Percentiles rank a stretch among this genome's conserved stretches.
Conservation (phyloP, 768 basidiomycete genomes). For the Boletus vinaceobasis region DNA sequence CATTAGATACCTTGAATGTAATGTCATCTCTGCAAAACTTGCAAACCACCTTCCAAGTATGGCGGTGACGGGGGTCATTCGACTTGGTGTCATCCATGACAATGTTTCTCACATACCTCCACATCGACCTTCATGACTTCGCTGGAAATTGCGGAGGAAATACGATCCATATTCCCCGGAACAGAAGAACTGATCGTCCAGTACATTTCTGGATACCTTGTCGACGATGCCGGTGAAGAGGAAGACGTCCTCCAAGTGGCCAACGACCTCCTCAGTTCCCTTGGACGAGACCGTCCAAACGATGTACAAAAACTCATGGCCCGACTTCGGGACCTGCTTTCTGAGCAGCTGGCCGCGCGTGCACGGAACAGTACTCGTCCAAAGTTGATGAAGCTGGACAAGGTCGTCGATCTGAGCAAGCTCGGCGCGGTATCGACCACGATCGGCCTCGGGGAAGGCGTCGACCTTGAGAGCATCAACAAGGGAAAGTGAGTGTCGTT, state of each 20-base stretch:
- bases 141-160: constrained; percentile 76
- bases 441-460: constrained; percentile 75
- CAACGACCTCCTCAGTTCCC: constrained; percentile 70
- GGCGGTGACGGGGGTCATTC: background rate
- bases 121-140: constrained; percentile 50
- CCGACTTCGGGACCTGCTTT: constrained; percentile 58
- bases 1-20: constrained; percentile 16
- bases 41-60: background rate
- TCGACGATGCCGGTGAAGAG: constrained; percentile 86
- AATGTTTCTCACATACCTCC: background rate
- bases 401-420: constrained; percentile 87
- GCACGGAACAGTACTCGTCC: constrained; percentile 58
- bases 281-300: constrained; percentile 57
- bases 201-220: constrained; percentile 83
- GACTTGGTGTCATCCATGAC: background rate
- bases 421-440: constrained; percentile 71
- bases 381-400: constrained; percentile 73
- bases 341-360: constrained; percentile 59
- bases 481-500: constrained; percentile 76
- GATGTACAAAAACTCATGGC: constrained; percentile 66
- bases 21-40: constrained; percentile 3
- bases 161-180: constrained; percentile 63
- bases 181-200: constrained; percentile 85
- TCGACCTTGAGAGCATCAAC: constrained; percentile 88
- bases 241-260: constrained; percentile 82